These are phyloP conservation scores for Colletotrichum godetiae DNA, from an alignment of 2,329 filamentous ascomycete genomes.

Conservation along the genomic window DNA sequence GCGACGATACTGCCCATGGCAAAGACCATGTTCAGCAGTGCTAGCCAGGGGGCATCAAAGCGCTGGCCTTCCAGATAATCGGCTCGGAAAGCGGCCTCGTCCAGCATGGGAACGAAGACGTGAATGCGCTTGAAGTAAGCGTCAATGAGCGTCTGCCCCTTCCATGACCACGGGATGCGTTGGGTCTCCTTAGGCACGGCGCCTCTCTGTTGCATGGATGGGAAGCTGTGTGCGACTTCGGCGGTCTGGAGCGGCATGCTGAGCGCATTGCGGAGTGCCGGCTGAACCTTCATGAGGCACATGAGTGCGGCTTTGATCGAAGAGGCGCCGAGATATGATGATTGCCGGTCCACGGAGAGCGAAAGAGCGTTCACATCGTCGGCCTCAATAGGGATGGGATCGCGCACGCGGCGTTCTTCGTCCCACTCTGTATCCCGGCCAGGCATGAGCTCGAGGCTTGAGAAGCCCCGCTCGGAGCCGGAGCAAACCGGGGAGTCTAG, in stretches of 20 bases:
- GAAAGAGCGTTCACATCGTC: conserved; percentile 71
- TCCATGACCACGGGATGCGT: conserved; percentile 68
- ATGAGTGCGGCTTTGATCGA: conserved; percentile 80
- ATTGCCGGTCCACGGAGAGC: conserved; percentile 67
- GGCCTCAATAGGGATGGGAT: conserved; percentile 70
- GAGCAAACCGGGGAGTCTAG: conserved; percentile 61
- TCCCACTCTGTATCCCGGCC: conserved; percentile 74
- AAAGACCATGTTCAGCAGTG: conserved; percentile 80
- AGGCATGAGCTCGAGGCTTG: conserved; percentile 76
- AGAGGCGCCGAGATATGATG: conserved; percentile 77
- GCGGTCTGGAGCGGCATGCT: conserved; percentile 59
- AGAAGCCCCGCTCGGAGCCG: conserved; percentile 60
- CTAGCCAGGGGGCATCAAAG: conserved; percentile 76
- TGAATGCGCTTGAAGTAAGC: conserved; percentile 82
- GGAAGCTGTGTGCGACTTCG: conserved; percentile 58
- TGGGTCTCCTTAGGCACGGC: conserved; percentile 59
- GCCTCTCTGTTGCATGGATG: conserved; percentile 55
- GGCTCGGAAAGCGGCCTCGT: conserved; percentile 75
- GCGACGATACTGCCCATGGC: conserved; percentile 79
- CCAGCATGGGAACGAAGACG: conserved; percentile 78
- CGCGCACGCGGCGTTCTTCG: conserved; percentile 67
- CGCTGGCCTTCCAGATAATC: conserved; percentile 66
- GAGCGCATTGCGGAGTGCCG: conserved; percentile 57
- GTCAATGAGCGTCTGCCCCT: conserved; percentile 76
- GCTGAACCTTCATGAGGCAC: conserved; percentile 72